These are phyloP conservation scores for Tetrapisispora pingtungensis DNA, from an alignment of 805 yeast species.

Conservation along the genomic window DNA sequence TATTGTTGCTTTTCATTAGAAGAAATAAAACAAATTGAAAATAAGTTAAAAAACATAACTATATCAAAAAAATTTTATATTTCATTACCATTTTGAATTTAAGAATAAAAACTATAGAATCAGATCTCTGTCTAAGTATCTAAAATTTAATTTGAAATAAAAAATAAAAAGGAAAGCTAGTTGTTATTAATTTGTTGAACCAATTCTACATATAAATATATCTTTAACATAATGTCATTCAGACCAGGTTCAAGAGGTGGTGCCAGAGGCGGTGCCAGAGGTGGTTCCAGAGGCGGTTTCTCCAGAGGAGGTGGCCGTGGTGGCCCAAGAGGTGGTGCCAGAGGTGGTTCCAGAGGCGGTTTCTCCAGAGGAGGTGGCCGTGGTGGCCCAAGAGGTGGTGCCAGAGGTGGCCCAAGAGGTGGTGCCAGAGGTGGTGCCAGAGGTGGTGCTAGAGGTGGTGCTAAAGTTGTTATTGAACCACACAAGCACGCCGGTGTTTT, in stretches of 20 bases:
- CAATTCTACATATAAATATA: neutral
- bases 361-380: slow-evolving; percentile 40
- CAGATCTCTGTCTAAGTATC: neutral
- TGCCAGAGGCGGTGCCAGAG: slow-evolving; percentile 43
- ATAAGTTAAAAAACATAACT: neutral
- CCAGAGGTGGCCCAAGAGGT: slow-evolving; percentile 47
- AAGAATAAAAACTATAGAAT: neutral
- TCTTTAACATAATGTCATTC: slow-evolving; percentile 51
- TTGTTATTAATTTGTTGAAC: too few relatives aligned
- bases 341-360: slow-evolving; percentile 48
- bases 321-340: slow-evolving; percentile 43
- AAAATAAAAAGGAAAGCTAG: neutral
- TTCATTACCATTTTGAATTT: neutral
- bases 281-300: slow-evolving; percentile 47
- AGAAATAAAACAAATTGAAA: neutral
- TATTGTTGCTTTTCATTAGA: neutral
- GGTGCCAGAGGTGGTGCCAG: slow-evolving; percentile 63
- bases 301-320: slow-evolving; percentile 45
- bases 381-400: slow-evolving; percentile 43
- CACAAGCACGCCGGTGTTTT: slow-evolving; percentile 98
- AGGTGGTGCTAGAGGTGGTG: slow-evolving; percentile 84
- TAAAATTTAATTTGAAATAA: neutral
- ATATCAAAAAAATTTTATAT: too few relatives aligned
- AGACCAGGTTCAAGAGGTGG: slow-evolving; percentile 61
- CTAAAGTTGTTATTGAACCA: slow-evolving; percentile 95